Base-by-base conservation (phyloP, 225 moss, liverwort and hornwort genomes). In the Antitrichia curtipendula region DNA sequence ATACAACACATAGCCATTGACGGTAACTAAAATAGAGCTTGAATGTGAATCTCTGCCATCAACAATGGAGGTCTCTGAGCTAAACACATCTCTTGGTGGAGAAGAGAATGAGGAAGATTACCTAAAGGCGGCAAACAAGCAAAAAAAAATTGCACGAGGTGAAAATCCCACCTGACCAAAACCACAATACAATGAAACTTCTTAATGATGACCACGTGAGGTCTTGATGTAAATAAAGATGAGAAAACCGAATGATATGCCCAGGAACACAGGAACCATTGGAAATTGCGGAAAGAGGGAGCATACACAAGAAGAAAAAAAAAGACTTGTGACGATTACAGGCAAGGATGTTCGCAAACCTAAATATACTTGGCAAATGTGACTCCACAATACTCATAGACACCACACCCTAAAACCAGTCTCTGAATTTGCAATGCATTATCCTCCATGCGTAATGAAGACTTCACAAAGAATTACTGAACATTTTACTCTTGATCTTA, bases 101-200 rank as follows among this genome's bases (percentile, higher is more conserved):
- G 77, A 82, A 52, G 77, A 89, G 78, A 80, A 73, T 84, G 41
- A 86, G 43, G 31, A 80, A 41, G 7, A 85, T 90, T 90, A 94
- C 96, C 95, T 84, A 96, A 90, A 82, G 96, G 81, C 88, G 95
- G 96, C 56, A 96, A 89, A 88, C 95, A 94, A 84, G 96, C 95
- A 62, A 95, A 92, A 86, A 95, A 93, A 81, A 96, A 94, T 88
- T 97, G 97, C 95, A 95, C 95, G 85, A 96, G 90, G 86, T 94
- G 96, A 92, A 95, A 97, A 88, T 96, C 95, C 91, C 95, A 93
- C 92, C 95, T 96, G 90, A 89, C 71, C 92, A 90, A 81, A 83
- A 90, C 64, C 85, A 90, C 93, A 92, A 86, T 86, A 90, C 90
- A 86, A 52, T 89, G 76, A 89, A 89, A 89, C 84, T 72, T 89